Conservation (phyloP, 75 land plant genomes). For the Sequoia sempervirens region DNA sequence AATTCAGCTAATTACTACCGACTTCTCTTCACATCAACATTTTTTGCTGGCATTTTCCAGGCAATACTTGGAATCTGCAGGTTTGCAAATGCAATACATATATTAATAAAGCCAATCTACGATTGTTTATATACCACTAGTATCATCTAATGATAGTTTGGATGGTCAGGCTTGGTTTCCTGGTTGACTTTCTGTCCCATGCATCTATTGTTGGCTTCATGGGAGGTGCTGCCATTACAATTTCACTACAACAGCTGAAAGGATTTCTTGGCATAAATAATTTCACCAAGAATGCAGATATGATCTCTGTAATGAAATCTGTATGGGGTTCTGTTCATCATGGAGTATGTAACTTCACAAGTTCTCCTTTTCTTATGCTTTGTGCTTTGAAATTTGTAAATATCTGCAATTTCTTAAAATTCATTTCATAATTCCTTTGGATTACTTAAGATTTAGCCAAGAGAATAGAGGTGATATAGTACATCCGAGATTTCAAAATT, state of each 20-base stretch:
- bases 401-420: not conserved
- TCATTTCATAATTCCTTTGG: not conserved
- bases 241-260: slow-evolving; percentile 21
- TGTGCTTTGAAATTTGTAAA: not conserved
- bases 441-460: not conserved
- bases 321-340: slow-evolving; percentile 42
- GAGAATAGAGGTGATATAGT: slow-evolving; percentile 27
- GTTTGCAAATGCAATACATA: slow-evolving; percentile 26
- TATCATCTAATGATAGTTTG: not conserved
- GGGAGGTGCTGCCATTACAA: slow-evolving; percentile 24
- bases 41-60: slow-evolving; percentile 75
- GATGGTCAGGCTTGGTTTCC: slow-evolving; percentile 27
- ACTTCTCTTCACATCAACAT: slow-evolving; percentile 66
- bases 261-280: slow-evolving; percentile 17
- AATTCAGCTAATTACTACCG: slow-evolving; percentile 41
- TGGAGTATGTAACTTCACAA: slow-evolving; percentile 26
- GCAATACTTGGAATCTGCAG: slow-evolving; percentile 68
- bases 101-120: not conserved
- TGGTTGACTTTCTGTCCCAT: slow-evolving; percentile 29
- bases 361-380: not conserved
- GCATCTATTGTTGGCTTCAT: slow-evolving; percentile 23
- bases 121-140: not conserved
- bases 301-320: slow-evolving; percentile 45
- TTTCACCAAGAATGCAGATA: not conserved
- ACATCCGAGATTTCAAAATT: slow-evolving; percentile 57